Conservation (phyloP, 176 grass and related monocot genomes). For the Pharus latifolius region DNA sequence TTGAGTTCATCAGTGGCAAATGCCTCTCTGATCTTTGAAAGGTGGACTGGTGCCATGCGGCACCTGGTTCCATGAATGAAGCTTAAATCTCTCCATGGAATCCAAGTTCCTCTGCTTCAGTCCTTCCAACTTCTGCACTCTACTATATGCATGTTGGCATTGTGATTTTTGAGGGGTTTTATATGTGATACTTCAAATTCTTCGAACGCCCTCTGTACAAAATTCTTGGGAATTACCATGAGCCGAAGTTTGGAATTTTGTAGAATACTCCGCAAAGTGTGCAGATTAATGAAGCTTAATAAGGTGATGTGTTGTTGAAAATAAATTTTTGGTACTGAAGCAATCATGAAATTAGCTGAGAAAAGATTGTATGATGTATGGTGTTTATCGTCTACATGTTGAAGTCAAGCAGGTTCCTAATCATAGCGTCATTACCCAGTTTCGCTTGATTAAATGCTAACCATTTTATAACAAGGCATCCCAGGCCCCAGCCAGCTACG, state of each 20-base stretch:
- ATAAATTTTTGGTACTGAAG: background rate
- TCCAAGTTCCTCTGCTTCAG: background rate
- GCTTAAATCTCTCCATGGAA: background rate
- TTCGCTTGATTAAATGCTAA: too few species aligned
- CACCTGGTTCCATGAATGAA: background rate
- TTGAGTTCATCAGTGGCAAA: constrained; percentile 63
- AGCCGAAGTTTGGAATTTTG: background rate
- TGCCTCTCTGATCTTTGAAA: constrained; percentile 55
- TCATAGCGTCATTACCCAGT: too few species aligned
- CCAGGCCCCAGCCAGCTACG: too few species aligned
- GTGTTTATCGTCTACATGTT: background rate
- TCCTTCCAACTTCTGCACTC: background rate
- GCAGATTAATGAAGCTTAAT: background rate
- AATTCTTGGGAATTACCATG: constrained; percentile 5
- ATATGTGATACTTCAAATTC: background rate
- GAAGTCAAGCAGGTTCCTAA: too few species aligned
- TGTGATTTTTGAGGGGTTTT: background rate
- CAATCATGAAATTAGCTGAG: background rate
- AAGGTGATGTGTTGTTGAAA: background rate
- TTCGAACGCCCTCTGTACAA: constrained; percentile 5
- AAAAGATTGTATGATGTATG: background rate
- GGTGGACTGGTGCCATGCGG: background rate
- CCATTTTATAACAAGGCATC: too few species aligned
- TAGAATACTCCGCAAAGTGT: constrained; percentile 3
- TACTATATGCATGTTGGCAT: background rate